These are phyloP conservation scores for Suillus discolor DNA, from an alignment of 768 basidiomycete species.

Conservation along the genomic window DNA sequence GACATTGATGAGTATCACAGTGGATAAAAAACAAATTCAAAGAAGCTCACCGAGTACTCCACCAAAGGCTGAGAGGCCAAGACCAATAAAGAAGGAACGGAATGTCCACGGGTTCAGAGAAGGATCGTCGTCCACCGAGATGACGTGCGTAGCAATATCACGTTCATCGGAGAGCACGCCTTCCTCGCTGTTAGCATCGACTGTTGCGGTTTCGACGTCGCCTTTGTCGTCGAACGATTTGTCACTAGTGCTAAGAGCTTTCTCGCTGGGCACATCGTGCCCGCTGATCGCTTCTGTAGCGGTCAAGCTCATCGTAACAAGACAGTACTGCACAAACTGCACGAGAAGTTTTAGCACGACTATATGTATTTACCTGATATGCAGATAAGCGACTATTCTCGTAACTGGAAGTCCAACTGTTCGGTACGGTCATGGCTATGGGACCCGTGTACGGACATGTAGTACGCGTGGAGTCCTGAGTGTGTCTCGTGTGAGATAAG, in stretches of 20 bases:
- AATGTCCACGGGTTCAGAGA: conserved; percentile 48
- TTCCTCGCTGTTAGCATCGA: conserved; percentile 26
- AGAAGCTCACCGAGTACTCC: conserved; percentile 43
- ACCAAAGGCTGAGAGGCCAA: conserved; percentile 49
- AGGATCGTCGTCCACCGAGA: conserved; percentile 46
- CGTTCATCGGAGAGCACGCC: conserved; percentile 42
- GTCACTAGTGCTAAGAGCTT: conserved; percentile 18
- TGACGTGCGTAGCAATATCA: conserved; percentile 45
- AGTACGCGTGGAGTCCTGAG: not conserved
- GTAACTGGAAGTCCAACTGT: not conserved
- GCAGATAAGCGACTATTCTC: conserved; percentile 10
- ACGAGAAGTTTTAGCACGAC: no score
- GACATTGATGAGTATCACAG: conserved; percentile 6
- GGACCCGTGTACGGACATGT: not conserved
- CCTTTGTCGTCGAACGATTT: conserved; percentile 31
- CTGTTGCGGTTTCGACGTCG: conserved; percentile 35
- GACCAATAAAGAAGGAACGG: conserved; percentile 48
- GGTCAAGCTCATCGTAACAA: conserved; percentile 7
- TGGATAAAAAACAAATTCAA: conserved; percentile 12
- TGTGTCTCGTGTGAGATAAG: not conserved
- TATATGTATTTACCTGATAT: not conserved
- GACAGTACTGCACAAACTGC: not conserved
- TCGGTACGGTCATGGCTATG: not conserved
- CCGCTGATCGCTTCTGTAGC: not conserved
- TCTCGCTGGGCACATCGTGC: conserved; percentile 7